Base-by-base conservation (phyloP, 345 rosid species). In the Lumnitzera racemosa region DNA sequence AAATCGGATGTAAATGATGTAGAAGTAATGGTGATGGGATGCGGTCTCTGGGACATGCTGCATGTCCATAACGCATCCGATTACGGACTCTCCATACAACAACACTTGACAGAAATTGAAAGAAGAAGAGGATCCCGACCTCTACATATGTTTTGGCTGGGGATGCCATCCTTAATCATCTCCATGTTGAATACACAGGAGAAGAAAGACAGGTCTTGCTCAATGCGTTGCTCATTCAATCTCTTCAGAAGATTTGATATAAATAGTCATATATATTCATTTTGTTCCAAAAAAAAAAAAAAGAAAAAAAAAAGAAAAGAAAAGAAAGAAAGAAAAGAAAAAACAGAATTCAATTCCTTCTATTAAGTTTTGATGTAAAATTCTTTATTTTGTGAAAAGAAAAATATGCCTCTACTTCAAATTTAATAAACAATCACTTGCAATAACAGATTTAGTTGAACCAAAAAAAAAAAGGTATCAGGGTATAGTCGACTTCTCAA, bases 31-130 rank as follows among this genome's bases (percentile, higher is more conserved):
- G 83, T 95, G 11, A 83, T 95, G 82, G 97, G 96, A 43, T 76
- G 79, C 43, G 97, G 92, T 36, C 68, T 95, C 41, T 95, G 99
- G 97, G 96, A 95, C 61, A 88, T 95, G 99, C 88, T 95, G 56
- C 97, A 90, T 67, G 65, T 80, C 17, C 78, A 73, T 11, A 86
- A 90, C 74, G 86, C 90, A 3, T 71, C 89, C 0, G 88, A 86
- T 69, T 95, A 76, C 47, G 88, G 78, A 3, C 58, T 24, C 23
- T 61, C 64, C 48, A 62, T 95, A 67, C 68, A 54, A 70, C 50
- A 67, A 12, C 43, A 2, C 43, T 36, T 36, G 43, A 9, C 43
- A 36, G 43, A 9, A 36, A 36, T 36, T 9, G 7, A 7, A 83
- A 0, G 86, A 78, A 13, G 47, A 67, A 0, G 74, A 71, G 63